Evolutionary conservation across 2,329 filamentous ascomycete genomes (phyloP).

Genomic region (Alternaria dauci): DNA sequence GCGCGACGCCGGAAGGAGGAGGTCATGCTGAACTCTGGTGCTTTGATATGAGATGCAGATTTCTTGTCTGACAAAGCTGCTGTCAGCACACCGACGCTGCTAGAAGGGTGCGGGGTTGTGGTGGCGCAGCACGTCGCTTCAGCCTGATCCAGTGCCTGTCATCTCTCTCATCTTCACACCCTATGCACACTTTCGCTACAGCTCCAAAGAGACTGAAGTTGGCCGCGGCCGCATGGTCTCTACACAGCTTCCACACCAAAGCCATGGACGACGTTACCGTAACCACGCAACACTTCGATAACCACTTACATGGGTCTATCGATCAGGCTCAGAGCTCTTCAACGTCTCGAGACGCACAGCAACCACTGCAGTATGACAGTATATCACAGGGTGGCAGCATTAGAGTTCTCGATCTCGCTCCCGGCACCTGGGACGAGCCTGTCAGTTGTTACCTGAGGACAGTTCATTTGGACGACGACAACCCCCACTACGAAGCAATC

Average conservation of each 20-base stretch:
- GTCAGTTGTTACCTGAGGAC: neutral
- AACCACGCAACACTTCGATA: too few species aligned
- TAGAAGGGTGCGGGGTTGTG: neutral
- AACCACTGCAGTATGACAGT: neutral
- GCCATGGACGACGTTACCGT: too few species aligned
- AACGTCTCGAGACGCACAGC: too few species aligned
- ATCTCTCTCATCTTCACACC: too few species aligned
- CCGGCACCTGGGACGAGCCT: neutral
- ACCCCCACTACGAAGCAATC: constrained; percentile 17
- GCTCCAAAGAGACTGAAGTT: too few species aligned
- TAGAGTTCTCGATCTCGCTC: neutral
- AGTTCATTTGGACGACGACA: neutral
- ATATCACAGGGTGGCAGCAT: neutral
- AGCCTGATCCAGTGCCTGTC: neutral
- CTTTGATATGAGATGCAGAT: constrained; percentile 40
- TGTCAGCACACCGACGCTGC: neutral
- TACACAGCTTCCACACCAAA: too few species aligned
- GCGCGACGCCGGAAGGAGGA: constrained; percentile 54
- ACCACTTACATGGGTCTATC: too few species aligned
- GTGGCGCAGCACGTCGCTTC: neutral
- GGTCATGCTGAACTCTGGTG: constrained; percentile 53
- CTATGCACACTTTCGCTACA: too few species aligned
- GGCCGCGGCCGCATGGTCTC: too few species aligned
- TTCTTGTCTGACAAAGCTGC: neutral
- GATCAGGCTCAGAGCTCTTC: too few species aligned